Evolutionary conservation across 306 rosid species (phyloP), one percentile per base, ranked within the genome.

Genomic region (Cucurbita maxima): DNA sequence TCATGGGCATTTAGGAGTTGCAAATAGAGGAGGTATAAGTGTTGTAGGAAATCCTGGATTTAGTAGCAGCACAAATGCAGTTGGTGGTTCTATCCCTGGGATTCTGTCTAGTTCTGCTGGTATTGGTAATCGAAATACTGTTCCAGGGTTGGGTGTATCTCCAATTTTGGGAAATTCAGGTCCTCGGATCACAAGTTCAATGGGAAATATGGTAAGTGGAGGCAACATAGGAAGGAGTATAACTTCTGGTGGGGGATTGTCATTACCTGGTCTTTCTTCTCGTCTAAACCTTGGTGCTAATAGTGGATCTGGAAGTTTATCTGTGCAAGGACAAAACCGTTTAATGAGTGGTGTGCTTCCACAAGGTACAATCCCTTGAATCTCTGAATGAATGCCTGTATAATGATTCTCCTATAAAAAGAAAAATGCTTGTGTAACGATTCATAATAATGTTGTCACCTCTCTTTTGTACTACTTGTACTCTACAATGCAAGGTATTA

Each of bases 1-100:
- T 52, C 94, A 87, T 71, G 92, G 92, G 76, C 96, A 87, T 83
- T 91, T 95, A 48, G 97, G 92, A 82, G 87, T 95, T 79, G 66
- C 92, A 71, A 95, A 79, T 80, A 91, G 99, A 89, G 99, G 98
- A 89, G 95, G 99, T 89, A 83, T 92, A 80, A 88, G 84, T 91
- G 90, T 91, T 69, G 95, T 91, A 66, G 98, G 97, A 78, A 91
- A 87, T 58, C 97, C 96, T 86, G 99, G 99, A 84, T 95, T 85
- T 88, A 88, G 87, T 88, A 91, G 86, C 85, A 84, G 86, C 89
- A 76, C 96, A 86, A 95, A 91, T 86, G 99, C 96, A 82, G 89
- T 95, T 83, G 96, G 97, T 62, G 91, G 97, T 84, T 89, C 99
- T 80, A 86, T 94, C 82, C 97, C 99, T 79, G 97, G 99, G 85